Base-by-base conservation (phyloP, 1,284 basidiomycete species). In the Wolfiporia cocos region DNA sequence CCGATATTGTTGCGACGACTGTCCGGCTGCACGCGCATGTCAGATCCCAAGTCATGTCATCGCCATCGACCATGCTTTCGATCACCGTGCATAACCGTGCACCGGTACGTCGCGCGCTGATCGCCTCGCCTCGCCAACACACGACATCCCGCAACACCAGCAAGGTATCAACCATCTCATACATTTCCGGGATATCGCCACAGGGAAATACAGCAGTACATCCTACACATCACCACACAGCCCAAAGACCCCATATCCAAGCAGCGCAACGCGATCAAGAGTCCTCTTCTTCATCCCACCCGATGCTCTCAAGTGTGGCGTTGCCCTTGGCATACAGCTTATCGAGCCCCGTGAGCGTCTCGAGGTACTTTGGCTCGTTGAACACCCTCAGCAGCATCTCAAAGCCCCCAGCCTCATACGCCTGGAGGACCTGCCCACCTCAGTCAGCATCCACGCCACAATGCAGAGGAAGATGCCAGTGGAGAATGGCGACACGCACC, bases 271-370 rank as follows among this genome's bases (percentile, higher is more conserved):
- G n/a, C n/a, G 20, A 30, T 32, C 29, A 55, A 21, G 53, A 55
- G 23, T 55, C 54, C 22, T 59, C 56, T 22, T 67, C 84, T 32
- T 79, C 78, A 18, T 83, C 83, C 82, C 86, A 86, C 40, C 92
- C 86, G 2, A 90, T 74, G 24, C 66, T 74, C 52, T 87, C 82
- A 48, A 93, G 52, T 17, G 73, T 76, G 14, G 74, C 79, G 59
- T 93, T 77, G 10, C 85, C 82, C 52, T 93, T 91, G 17, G 74
- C 74, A 53, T 91, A 83, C 53, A 96, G 63, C 64, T 84, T 74
- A 58, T 95, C 90, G 46, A 98, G 63, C 0, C 93, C 94, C 0
- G 92, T 94, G 48, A 97, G 61, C 44, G 66, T 64, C 65, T 94
- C 92, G 22, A 98, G 67, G 57, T 81, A 92, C 34, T 83, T 81